Evolutionary conservation across 495 filamentous ascomycete species (phyloP).

Genomic region (Penicillium waksmanii): DNA sequence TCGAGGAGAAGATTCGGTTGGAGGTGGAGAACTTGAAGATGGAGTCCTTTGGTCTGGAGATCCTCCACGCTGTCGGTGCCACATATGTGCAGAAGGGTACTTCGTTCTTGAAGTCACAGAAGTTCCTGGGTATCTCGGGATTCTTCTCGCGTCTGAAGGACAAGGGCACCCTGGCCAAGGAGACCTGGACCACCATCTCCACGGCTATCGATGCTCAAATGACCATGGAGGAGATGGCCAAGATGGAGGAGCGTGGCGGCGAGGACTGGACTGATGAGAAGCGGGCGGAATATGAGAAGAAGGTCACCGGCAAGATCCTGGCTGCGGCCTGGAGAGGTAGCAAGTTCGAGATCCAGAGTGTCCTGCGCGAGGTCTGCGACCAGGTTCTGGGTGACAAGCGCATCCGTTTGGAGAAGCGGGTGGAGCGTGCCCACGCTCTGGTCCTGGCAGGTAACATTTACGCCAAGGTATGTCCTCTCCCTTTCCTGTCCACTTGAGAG

Average conservation of each 20-base stretch:
- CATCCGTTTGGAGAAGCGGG: constrained; percentile 77
- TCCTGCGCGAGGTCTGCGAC: constrained; percentile 86
- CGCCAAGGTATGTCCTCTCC: constrained; percentile 64
- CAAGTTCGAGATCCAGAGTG: constrained; percentile 98
- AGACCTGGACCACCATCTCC: constrained; percentile 96
- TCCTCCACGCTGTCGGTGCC: constrained; percentile 89
- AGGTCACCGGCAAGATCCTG: constrained; percentile 97
- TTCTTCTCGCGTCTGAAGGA: constrained; percentile 95
- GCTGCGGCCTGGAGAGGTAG: constrained; percentile 96
- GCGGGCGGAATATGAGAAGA: constrained; percentile 92
- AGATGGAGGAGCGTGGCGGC: constrained; percentile 90
- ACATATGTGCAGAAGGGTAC: constrained; percentile 88
- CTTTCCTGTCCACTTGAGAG: neutral
- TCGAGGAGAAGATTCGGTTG: constrained; percentile 89
- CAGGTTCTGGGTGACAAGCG: constrained; percentile 75
- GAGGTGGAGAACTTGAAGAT: constrained; percentile 99
- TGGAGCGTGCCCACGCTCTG: constrained; percentile 89
- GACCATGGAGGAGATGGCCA: constrained; percentile 99
- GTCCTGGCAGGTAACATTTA: constrained; percentile 88
- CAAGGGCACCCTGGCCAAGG: constrained; percentile 94
- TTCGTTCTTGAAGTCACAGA: constrained; percentile 88
- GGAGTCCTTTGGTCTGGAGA: constrained; percentile 97
- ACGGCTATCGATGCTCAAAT: constrained; percentile 98
- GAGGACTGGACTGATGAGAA: constrained; percentile 99
- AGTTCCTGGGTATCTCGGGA: constrained; percentile 93